These are phyloP conservation scores for Thelonectria discophora DNA, from an alignment of 2,329 filamentous ascomycete species.

Conservation along the genomic window DNA sequence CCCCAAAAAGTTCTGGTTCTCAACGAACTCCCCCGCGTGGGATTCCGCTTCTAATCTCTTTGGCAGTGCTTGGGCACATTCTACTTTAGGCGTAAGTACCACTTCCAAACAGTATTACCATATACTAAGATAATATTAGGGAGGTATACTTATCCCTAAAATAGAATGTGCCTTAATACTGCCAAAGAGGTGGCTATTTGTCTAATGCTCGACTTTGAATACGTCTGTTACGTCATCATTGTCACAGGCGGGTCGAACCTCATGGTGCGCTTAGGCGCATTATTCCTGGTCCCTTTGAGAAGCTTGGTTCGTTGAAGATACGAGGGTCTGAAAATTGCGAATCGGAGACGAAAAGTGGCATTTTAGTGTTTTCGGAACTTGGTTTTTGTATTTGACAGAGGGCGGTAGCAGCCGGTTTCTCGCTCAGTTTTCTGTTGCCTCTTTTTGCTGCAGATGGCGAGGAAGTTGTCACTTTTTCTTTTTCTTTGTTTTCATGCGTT, in stretches of 20 bases:
- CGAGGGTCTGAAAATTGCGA: slow-evolving; percentile 13
- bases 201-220: slow-evolving; percentile 3
- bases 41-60: slow-evolving; percentile 10
- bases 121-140: too few species aligned
- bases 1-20: slow-evolving; percentile 23
- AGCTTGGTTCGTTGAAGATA: slow-evolving; percentile 18
- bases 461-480: slow-evolving; percentile 5
- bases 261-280: neutral
- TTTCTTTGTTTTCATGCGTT: neutral
- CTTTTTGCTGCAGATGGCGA: slow-evolving; percentile 6
- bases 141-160: too few species aligned
- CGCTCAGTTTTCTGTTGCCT: slow-evolving; percentile 6
- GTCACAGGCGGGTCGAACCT: slow-evolving; percentile 3
- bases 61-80: too few species aligned
- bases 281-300: neutral
- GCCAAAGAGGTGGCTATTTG: slow-evolving; percentile 4
- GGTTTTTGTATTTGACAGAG: slow-evolving; percentile 12
- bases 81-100: too few species aligned
- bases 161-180: too few species aligned
- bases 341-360: slow-evolving; percentile 33
- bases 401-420: slow-evolving; percentile 8
- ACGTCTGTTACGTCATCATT: neutral
- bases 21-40: neutral
- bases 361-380: slow-evolving; percentile 25
- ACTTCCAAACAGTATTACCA: too few species aligned